Base-by-base conservation (phyloP, 148 eudicot genomes). In the Silene conica region DNA sequence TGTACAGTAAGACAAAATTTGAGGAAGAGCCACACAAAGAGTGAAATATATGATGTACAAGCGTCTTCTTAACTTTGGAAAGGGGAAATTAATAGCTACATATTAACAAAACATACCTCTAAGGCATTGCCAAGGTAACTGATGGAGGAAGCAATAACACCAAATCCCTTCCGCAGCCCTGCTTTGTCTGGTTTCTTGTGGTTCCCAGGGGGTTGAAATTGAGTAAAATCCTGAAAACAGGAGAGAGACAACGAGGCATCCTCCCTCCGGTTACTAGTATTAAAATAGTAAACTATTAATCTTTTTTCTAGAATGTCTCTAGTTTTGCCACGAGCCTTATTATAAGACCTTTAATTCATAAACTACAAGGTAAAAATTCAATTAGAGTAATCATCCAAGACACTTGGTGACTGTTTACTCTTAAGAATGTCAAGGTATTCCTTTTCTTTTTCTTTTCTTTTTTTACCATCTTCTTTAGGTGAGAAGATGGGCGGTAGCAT, bases 81-180 rank as follows among this genome's bases (percentile, higher is more conserved):
- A 10, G 7, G 9, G 22, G 22, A 57, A 50, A 55, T 15, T 58
- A n/a, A 4, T 43, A 11, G 45, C 3, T 18, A 59, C 7, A 6
- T 60, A 22, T 13, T 1, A 52, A 67, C 55, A 43, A 74, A 70
- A 68, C 82, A 71, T 77, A 89, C 97, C 92, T 92, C 97, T 56
- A 89, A 66, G 70, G 92, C 92, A 83, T 88, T 89, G 67, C 94
- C 97, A 80, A 92, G 83, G 73, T 81, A 84, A 82, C 81, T 89
- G 69, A 89, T 71, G 13, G 92, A 89, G 72, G 90, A 88, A 45
- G 92, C 79, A 69, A 92, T 80, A 19, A 87, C 89, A 80, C 81
- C 92, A 71, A 92, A 78, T 46, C 95, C 89, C 79, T 89, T 92
- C 50, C 85, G 90, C 65, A 92, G 70, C 12, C 67, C 73, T 63